A percentile compares a stretch with the other conserved stretches of the same genome.
Conservation (phyloP, 208 protist genomes). For the Plasmodiophora brassicae region DNA sequence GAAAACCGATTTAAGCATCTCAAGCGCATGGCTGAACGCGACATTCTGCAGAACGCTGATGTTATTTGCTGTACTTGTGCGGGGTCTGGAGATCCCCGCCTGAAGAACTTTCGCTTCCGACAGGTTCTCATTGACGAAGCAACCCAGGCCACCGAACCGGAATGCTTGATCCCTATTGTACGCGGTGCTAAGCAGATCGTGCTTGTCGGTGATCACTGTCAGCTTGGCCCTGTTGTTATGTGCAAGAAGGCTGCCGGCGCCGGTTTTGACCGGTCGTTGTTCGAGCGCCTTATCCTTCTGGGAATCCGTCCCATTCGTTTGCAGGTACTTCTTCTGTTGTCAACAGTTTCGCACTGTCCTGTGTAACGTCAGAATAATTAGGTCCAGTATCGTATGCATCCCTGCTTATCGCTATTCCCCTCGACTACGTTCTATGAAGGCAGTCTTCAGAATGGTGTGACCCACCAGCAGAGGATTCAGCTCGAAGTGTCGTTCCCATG, state of each 20-base stretch:
- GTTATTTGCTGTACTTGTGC: slow-evolving; percentile 92
- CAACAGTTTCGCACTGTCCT: background rate
- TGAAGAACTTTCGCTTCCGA: slow-evolving; percentile 74
- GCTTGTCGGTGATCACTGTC: slow-evolving; percentile 88
- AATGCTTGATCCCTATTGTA: slow-evolving; percentile 89
- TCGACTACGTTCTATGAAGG: slow-evolving; percentile 95
- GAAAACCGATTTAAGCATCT: slow-evolving; percentile 46
- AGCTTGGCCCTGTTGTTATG: slow-evolving; percentile 90
- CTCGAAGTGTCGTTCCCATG: slow-evolving; percentile 70
- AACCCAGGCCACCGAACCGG: slow-evolving; percentile 85
- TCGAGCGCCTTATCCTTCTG: slow-evolving; percentile 86
- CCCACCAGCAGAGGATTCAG: slow-evolving; percentile 60
- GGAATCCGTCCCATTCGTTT: slow-evolving; percentile 78
- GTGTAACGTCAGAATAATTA: background rate
- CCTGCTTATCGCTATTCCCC: slow-evolving; percentile 83
- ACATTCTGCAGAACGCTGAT: slow-evolving; percentile 65
- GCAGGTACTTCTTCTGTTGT: slow-evolving; percentile 49
- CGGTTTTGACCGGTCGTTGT: slow-evolving; percentile 81
- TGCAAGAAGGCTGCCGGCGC: slow-evolving; percentile 79
- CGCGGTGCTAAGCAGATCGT: slow-evolving; percentile 77
- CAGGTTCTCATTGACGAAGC: slow-evolving; percentile 91
- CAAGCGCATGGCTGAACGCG: slow-evolving; percentile 39
- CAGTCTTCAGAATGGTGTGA: slow-evolving; percentile 88
- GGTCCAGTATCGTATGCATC: slow-evolving; percentile 98
- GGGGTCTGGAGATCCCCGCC: slow-evolving; percentile 76